Base-by-base conservation (phyloP, 1,284 basidiomycete species). In the Marasmius oreades region DNA sequence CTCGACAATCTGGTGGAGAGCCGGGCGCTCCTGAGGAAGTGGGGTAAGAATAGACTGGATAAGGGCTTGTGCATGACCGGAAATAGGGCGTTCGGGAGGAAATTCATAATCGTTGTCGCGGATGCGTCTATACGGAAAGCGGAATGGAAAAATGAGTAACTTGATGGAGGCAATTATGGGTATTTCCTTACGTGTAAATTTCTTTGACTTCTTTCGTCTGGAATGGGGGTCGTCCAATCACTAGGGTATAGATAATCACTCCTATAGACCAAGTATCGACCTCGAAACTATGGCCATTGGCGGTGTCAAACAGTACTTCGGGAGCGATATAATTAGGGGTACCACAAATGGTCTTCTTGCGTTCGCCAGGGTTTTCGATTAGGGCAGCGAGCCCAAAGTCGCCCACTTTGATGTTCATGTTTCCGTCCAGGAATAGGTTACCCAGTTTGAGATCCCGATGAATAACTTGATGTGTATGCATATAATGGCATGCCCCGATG, bases 281-380 rank as follows among this genome's bases (percentile, higher is more conserved):
- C 73, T 98, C 96, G 67, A 98, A 99, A 69, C 92, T 95, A 73
- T 99, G 96, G 0, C 96, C 95, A 63, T 95, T 95, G 24, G 88
- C 92, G 44, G 91, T 93, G 70, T 98, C 95, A 70, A 98, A 98
- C 59, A 99, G 76, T 33, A 99, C 95, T 70, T 99, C 96, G 0
- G 96, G 97, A 0, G 97, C 97, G 63, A 99, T 98, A 71, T 99
- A 98, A 70, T 99, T 98, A 1, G 96, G 97, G 1, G 96, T 99
- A 5, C 96, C 97, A 66, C 96, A 98, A 51, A 98, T 96, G 0
- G 96, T 99, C 84, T 97, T 98, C 80, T 98, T 98, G 63, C 96
- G 77, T 71, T 99, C 97, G 1, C 95, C 95, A 10, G 92, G 92
- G 69, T 88, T 95, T 73, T 98, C 95, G 55, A 99, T 96, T 55